These are phyloP conservation scores for Albugo candida DNA, from an alignment of 352 stramenopile species.

Conservation along the genomic window DNA sequence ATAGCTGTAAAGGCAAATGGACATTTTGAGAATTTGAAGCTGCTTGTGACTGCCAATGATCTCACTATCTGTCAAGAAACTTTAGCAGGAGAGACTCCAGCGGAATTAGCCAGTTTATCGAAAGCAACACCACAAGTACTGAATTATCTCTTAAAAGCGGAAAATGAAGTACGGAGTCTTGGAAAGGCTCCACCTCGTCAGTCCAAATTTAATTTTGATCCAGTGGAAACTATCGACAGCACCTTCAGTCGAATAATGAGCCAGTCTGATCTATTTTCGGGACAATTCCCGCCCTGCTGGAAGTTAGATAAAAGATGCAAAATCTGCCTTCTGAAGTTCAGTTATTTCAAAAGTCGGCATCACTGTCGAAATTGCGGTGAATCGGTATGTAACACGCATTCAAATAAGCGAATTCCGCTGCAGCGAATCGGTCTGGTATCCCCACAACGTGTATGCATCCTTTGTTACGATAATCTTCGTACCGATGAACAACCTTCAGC, in stretches of 20 bases:
- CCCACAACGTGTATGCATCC: conserved; percentile 55
- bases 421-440: conserved; percentile 33
- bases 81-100: conserved; percentile 40
- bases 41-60: conserved; percentile 24
- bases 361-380: conserved; percentile 68
- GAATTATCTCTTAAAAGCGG: conserved; percentile 18
- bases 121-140: conserved; percentile 27
- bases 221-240: neutral
- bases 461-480: conserved; percentile 60
- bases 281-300: conserved; percentile 42
- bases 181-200: conserved; percentile 26
- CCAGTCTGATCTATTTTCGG: conserved; percentile 3
- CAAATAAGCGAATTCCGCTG: conserved; percentile 30
- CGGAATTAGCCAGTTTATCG: conserved; percentile 36
- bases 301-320: conserved; percentile 34
- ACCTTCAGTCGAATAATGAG: neutral
- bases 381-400: conserved; percentile 59
- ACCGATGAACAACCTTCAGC: conserved; percentile 53
- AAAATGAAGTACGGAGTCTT: conserved; percentile 21
- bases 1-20: conserved; percentile 65
- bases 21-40: conserved; percentile 36
- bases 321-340: conserved; percentile 51
- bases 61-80: conserved; percentile 45
- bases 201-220: conserved; percentile 2
- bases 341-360: conserved; percentile 54